Evolutionary conservation across 2,329 filamentous ascomycete species (phyloP).

Genomic region (Alternaria triticina): DNA sequence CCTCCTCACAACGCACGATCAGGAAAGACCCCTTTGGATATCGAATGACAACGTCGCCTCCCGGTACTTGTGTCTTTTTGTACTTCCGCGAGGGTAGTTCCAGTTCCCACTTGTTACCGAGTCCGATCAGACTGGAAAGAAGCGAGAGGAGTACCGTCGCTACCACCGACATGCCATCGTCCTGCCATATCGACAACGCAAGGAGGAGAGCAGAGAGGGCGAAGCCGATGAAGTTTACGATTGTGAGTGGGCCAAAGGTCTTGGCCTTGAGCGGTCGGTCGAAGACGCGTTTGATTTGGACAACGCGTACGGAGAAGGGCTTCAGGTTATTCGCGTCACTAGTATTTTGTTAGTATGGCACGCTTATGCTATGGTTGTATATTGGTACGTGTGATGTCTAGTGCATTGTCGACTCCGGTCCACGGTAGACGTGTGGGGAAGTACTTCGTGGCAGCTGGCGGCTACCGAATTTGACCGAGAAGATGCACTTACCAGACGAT

Average conservation of each 20-base stretch:
- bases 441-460: not conserved
- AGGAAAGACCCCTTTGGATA: conserved; percentile 60
- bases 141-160: conserved; percentile 56
- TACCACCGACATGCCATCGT: conserved; percentile 59
- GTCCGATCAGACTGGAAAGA: conserved; percentile 57
- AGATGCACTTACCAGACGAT: conserved; percentile 49
- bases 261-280: conserved; percentile 51
- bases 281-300: conserved; percentile 45
- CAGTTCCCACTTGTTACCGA: conserved; percentile 58
- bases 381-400: not conserved
- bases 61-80: conserved; percentile 39
- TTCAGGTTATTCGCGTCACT: conserved; percentile 47
- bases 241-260: conserved; percentile 54
- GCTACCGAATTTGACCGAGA: not conserved
- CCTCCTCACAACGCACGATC: conserved; percentile 57
- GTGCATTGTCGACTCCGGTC: not conserved
- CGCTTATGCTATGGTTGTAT: not conserved
- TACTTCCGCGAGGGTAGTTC: conserved; percentile 48
- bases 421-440: conserved; percentile 13
- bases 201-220: conserved; percentile 53
- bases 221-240: conserved; percentile 55
- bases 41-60: conserved; percentile 57
- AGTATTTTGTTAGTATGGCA: not conserved
- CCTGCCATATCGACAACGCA: conserved; percentile 51
- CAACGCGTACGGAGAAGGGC: conserved; percentile 50